Conservation (phyloP, 2,329 filamentous ascomycete species). For the Stagonosporopsis rhizophila region DNA sequence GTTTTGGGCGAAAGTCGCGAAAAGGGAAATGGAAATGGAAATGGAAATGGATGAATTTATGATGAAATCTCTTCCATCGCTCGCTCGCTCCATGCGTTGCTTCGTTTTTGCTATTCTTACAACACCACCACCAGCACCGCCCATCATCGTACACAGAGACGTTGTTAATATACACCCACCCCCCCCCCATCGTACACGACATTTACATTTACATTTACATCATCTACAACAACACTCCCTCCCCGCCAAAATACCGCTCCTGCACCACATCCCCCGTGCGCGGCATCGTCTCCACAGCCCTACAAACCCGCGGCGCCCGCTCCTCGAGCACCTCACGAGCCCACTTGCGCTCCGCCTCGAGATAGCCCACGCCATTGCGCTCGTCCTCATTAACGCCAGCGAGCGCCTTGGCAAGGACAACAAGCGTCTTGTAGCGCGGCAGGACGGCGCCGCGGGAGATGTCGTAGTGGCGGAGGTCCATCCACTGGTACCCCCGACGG, state of each 20-base stretch:
- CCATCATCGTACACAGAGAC: no score
- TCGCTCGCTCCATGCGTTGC: no score
- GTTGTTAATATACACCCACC: no score
- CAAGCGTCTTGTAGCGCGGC: slow-evolving; percentile 54
- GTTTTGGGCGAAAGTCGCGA: no score
- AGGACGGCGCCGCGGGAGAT: slow-evolving; percentile 37
- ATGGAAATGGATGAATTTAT: no score
- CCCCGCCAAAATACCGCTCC: slow-evolving; percentile 29
- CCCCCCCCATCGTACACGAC: no score
- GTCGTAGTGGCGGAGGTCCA: slow-evolving; percentile 40
- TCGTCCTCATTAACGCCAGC: slow-evolving; percentile 47
- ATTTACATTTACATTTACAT: no score
- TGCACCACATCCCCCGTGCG: slow-evolving; percentile 43
- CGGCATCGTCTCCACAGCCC: slow-evolving; percentile 56
- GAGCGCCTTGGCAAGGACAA: slow-evolving; percentile 50
- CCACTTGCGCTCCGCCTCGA: slow-evolving; percentile 29
- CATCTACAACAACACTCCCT: not conserved
- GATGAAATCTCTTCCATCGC: no score
- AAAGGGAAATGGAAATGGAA: no score
- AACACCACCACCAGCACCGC: no score
- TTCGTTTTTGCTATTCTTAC: no score
- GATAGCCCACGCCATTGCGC: slow-evolving; percentile 36
- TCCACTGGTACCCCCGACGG: slow-evolving; percentile 32
- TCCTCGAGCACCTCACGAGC: slow-evolving; percentile 40
- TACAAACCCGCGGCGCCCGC: slow-evolving; percentile 49